Evolutionary conservation across 1,284 basidiomycete genomes (phyloP), one percentile per base, ranked within the genome.

Genomic region (Leccinum solheimii): DNA sequence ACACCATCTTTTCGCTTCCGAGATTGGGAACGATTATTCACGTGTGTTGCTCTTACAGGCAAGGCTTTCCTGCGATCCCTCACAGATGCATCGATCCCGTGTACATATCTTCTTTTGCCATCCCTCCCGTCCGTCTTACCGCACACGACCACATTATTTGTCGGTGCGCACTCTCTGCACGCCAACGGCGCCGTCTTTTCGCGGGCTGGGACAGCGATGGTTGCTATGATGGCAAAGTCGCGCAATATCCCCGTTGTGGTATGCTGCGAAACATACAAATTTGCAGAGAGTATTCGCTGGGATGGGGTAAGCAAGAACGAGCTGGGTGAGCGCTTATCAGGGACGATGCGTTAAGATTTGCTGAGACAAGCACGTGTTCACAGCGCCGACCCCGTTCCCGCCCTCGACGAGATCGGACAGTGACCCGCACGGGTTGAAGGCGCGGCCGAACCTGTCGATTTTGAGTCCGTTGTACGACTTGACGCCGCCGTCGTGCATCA

Each of bases 201-300:
- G 13, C 86, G 97, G 57, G 93, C 95, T 0, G 97, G 97, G 26
- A 98, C 96, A 2, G 97, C 97, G 0, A 85, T 96, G 66, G 94
- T 98, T 23, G 94, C 97, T 0, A 96, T 99, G 94, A 88, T 98
- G 82, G 94, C 95, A 0, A 93, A 94, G 75, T 86, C 88, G 59
- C 86, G 91, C 70, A 89, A 88, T 21, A 90, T 98, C 1, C 97
- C 97, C 7, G 95, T 98, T 16, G 88, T 99, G 56, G 95, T 97
- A 16, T 98, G 95, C 69, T 97, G 96, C 69, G 97, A 99, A 78
- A 99, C 97, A 19, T 98, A 98, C 82, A 99, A 99, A 76, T 98
- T 97, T 71, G 92, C 92, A 23, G 97, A 99, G 69, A 86, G 88
- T 38, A 91, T 99, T 38, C 90, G 94, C 75, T 81, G 99, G 56